A percentile compares a stretch with the other conserved stretches of the same genome.
Evolutionary conservation across 163 green algal species (phyloP).

Genomic region (Prototheca stagnorum): DNA sequence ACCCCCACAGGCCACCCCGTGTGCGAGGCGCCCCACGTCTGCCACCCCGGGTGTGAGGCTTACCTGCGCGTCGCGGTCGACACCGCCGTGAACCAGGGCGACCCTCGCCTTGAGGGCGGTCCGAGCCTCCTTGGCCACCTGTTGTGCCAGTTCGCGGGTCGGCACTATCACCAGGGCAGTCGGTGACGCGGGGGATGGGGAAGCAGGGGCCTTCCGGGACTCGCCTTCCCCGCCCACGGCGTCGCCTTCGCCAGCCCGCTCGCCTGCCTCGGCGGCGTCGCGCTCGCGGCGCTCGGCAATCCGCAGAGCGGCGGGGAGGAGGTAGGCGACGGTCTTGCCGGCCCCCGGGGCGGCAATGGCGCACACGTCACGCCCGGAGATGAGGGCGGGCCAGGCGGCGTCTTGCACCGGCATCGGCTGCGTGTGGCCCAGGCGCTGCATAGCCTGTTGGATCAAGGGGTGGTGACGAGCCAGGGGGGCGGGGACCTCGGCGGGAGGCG

Average conservation of each 20-base stretch:
- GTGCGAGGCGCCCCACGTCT: not conserved
- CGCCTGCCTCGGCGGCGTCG: too few relatives aligned
- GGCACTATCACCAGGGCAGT: conserved; percentile 40
- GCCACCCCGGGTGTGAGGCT: not conserved
- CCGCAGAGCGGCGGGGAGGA: conserved; percentile 42
- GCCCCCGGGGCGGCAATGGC: conserved; percentile 62
- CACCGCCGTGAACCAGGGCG: conserved; percentile 16
- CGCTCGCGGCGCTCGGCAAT: conserved; percentile 2
- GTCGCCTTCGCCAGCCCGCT: not conserved
- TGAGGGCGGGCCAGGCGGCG: conserved; percentile 20
- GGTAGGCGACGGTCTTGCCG: conserved; percentile 82
- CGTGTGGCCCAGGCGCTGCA: not conserved
- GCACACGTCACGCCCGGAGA: conserved; percentile 23
- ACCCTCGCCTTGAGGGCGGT: not conserved
- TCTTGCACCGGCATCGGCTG: conserved; percentile 50
- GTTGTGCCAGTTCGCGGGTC: conserved; percentile 30
- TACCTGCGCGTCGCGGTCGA: conserved; percentile 43
- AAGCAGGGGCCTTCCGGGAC: too few relatives aligned
- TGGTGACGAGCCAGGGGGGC: not conserved
- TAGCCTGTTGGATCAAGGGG: not conserved
- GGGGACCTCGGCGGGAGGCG: too few relatives aligned
- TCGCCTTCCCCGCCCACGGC: too few relatives aligned
- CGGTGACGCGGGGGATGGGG: conserved; percentile 2
- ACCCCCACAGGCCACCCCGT: not conserved
- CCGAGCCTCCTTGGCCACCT: conserved; percentile 28